Evolutionary conservation across 169 alveolate species (phyloP).

Genomic region (Eimeria sp.): DNA sequence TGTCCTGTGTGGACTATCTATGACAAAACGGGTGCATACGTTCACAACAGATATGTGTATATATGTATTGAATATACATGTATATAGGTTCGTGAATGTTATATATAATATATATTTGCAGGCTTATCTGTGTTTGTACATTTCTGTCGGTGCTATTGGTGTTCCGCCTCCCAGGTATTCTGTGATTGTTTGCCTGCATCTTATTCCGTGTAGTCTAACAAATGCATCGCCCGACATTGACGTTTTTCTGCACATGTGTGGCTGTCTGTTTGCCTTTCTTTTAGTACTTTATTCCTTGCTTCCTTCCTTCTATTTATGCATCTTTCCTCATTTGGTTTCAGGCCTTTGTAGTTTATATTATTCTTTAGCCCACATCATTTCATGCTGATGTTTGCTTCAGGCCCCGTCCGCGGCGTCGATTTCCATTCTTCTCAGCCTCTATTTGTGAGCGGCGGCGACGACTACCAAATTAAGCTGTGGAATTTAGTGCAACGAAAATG

Average conservation of each 20-base stretch:
- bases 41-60: too few species aligned
- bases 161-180: not conserved
- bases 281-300: too few species aligned
- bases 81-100: too few species aligned
- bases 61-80: too few species aligned
- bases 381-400: constrained; percentile 83
- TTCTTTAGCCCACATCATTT: not conserved
- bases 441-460: constrained; percentile 99
- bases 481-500: constrained; percentile 94
- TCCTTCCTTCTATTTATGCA: not conserved
- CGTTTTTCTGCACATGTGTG: not conserved
- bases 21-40: too few species aligned
- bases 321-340: not conserved
- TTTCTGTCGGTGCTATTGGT: not conserved
- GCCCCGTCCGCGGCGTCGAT: constrained; percentile 98
- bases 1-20: too few species aligned
- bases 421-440: constrained; percentile 98
- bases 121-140: too few species aligned
- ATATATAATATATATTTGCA: too few species aligned
- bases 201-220: not conserved
- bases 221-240: not conserved
- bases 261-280: not conserved
- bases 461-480: constrained; percentile 96
- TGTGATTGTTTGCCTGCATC: not conserved
- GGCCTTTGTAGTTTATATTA: not conserved